Evolutionary conservation across 495 filamentous ascomycete genomes (phyloP).

Genomic region (Annulohypoxylon bovei): DNA sequence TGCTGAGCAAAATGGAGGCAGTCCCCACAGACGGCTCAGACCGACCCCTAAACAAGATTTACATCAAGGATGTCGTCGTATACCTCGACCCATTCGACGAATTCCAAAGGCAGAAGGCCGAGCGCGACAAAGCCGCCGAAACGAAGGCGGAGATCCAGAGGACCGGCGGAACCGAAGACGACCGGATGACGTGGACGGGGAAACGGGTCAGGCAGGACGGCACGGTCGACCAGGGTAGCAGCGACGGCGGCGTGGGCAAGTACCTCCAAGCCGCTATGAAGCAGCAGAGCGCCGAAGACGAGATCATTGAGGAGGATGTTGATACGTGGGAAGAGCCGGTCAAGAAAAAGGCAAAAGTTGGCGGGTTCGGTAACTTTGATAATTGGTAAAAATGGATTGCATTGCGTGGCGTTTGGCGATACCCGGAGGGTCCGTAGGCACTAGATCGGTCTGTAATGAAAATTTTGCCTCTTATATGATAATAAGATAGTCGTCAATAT

Average conservation of each 20-base stretch:
- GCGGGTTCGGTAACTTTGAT: slow-evolving; percentile 96
- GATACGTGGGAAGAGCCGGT: slow-evolving; percentile 71
- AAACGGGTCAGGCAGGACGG: slow-evolving; percentile 76
- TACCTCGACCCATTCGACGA: slow-evolving; percentile 97
- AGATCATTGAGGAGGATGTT: slow-evolving; percentile 68
- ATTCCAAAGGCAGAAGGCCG: slow-evolving; percentile 72
- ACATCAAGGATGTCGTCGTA: slow-evolving; percentile 83
- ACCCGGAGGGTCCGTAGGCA: slow-evolving; percentile 23
- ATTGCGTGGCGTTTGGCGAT: slow-evolving; percentile 41
- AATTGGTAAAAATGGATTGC: slow-evolving; percentile 64
- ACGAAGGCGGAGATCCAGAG: slow-evolving; percentile 62
- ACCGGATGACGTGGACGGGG: slow-evolving; percentile 90
- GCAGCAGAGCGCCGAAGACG: slow-evolving; percentile 57
- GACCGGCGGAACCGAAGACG: slow-evolving; percentile 74
- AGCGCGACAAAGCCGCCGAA: slow-evolving; percentile 61
- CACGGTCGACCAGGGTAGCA: slow-evolving; percentile 57
- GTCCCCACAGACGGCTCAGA: slow-evolving; percentile 73
- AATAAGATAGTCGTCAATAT: not conserved
- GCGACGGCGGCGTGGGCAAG: slow-evolving; percentile 75
- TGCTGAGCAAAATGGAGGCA: slow-evolving; percentile 78
- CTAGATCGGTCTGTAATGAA: slow-evolving; percentile 2
- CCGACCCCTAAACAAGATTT: slow-evolving; percentile 76
- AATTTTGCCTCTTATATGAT: not conserved
- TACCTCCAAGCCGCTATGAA: slow-evolving; percentile 73
- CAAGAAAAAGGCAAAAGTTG: slow-evolving; percentile 82